phyloP scores from a whole-genome alignment of 495 filamentous ascomycete species.

The Daldinia decipiens region DNA sequence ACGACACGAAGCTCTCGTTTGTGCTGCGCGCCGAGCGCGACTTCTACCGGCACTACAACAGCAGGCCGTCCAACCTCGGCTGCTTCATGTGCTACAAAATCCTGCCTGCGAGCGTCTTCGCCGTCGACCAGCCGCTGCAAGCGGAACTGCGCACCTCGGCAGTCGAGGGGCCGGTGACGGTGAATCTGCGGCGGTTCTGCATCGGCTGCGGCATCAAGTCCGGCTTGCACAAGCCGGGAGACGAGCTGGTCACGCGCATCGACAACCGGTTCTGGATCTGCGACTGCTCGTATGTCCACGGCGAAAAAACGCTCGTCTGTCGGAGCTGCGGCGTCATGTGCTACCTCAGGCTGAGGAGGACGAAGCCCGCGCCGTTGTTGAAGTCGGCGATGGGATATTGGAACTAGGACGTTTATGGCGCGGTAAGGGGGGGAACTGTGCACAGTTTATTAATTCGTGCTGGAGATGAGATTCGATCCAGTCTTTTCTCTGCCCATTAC shows the following conservation, averaged over 20 bases:
- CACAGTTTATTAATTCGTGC: background rate
- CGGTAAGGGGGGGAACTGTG: background rate
- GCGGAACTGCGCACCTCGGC: slow-evolving; percentile 17
- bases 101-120: slow-evolving; percentile 37
- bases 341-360: slow-evolving; percentile 18
- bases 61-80: slow-evolving; percentile 28
- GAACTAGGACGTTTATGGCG: background rate
- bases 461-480: too few relatives aligned
- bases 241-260: slow-evolving; percentile 34
- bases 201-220: slow-evolving; percentile 40
- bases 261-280: slow-evolving; percentile 41
- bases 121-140: slow-evolving; percentile 35
- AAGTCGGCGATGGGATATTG: background rate
- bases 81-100: slow-evolving; percentile 43
- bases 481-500: too few relatives aligned
- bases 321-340: slow-evolving; percentile 29
- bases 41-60: slow-evolving; percentile 33
- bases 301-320: slow-evolving; percentile 22
- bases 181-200: slow-evolving; percentile 44
- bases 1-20: slow-evolving; percentile 30
- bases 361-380: background rate
- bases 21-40: slow-evolving; percentile 44
- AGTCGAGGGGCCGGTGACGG: slow-evolving; percentile 8
- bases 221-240: slow-evolving; percentile 39
- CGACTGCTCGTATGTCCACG: slow-evolving; percentile 27